Evolutionary conservation across 176 grass and related monocot species (phyloP).

Genomic region (Olyra latifolia): DNA sequence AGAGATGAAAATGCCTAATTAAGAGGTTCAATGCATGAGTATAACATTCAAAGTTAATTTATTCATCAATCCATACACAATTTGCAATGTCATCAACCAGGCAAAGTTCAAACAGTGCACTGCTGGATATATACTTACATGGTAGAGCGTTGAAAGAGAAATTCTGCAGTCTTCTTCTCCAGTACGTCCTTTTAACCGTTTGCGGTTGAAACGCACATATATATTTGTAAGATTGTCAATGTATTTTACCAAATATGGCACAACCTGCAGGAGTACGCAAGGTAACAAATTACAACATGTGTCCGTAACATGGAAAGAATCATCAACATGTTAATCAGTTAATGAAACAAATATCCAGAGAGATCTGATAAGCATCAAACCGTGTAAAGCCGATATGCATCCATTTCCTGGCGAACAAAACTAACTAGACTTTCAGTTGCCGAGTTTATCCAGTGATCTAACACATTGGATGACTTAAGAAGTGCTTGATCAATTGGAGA

Average conservation of each 20-base stretch:
- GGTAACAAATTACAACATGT: conserved; percentile 23
- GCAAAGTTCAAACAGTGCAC: conserved; percentile 5
- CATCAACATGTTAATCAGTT: neutral
- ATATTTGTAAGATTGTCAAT: conserved; percentile 98
- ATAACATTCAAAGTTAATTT: neutral
- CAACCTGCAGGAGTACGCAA: conserved; percentile 60
- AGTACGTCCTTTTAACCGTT: conserved; percentile 91
- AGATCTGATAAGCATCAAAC: conserved; percentile 33
- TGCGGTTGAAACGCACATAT: conserved; percentile 97
- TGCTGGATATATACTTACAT: conserved; percentile 59
- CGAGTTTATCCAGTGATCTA: conserved; percentile 98
- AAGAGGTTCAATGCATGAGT: neutral
- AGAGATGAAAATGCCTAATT: neutral
- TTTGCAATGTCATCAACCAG: conserved; percentile 11
- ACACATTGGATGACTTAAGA: conserved; percentile 82
- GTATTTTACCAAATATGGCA: conserved; percentile 93
- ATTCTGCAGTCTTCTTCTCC: conserved; percentile 95
- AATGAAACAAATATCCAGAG: conserved; percentile 25
- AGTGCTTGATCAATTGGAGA: conserved; percentile 69
- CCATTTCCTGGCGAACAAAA: conserved; percentile 97
- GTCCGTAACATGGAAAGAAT: conserved; percentile 10
- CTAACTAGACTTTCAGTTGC: conserved; percentile 94
- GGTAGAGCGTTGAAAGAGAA: conserved; percentile 88
- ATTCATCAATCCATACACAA: neutral
- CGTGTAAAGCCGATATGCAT: conserved; percentile 94